These are phyloP conservation scores for Nemania bipapillata DNA, from an alignment of 2,329 filamentous ascomycete species.

Conservation along the genomic window DNA sequence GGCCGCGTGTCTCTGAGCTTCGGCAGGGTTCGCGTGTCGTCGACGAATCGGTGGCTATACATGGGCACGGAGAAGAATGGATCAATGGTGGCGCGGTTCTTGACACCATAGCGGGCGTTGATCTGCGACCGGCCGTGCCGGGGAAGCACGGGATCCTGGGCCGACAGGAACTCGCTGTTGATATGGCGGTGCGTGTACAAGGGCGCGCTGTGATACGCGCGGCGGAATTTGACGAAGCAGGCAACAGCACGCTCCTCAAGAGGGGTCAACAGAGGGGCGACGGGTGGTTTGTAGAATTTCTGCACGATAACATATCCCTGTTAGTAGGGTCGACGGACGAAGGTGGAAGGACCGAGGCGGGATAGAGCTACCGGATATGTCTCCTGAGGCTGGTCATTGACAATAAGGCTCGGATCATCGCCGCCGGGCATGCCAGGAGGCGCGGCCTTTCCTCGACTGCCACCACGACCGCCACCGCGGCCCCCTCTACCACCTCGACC, in stretches of 20 bases:
- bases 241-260: constrained; percentile 62
- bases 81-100: constrained; percentile 66
- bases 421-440: constrained; percentile 62
- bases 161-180: constrained; percentile 37
- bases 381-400: constrained; percentile 67
- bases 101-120: constrained; percentile 66
- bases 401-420: constrained; percentile 61
- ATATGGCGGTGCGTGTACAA: constrained; percentile 67
- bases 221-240: constrained; percentile 66
- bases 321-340: constrained; percentile 15
- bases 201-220: constrained; percentile 65
- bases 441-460: constrained; percentile 56
- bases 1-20: constrained; percentile 62
- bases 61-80: constrained; percentile 69
- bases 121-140: constrained; percentile 68
- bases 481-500: constrained; percentile 65
- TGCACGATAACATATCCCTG: constrained; percentile 42
- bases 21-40: constrained; percentile 64
- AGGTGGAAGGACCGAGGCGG: background rate
- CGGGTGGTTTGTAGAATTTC: constrained; percentile 62
- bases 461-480: constrained; percentile 60
- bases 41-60: constrained; percentile 66
- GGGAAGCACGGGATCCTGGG: constrained; percentile 55
- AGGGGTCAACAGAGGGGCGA: constrained; percentile 56
- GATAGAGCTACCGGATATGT: constrained; percentile 62